Base-by-base conservation (phyloP, 2,329 filamentous ascomycete genomes). In the Trichoderma sp. region DNA sequence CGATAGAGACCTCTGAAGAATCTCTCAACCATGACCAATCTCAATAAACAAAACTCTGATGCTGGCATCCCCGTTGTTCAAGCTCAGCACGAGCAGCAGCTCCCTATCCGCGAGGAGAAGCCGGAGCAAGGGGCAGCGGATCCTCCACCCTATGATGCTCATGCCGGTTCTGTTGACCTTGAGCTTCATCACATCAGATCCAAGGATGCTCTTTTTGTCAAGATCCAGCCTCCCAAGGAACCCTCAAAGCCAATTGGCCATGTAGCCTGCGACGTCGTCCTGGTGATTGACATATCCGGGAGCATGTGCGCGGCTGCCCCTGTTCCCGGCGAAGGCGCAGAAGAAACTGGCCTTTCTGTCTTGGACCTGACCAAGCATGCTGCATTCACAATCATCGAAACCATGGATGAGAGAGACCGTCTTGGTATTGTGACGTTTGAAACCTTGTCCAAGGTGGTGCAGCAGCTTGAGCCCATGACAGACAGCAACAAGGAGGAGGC, bases 361-460 rank as follows among this genome's bases (percentile, higher is more conserved):
- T 74, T 90, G 25, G 87, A 89, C 70, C 79, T 89, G 25, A 83
- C 84, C 50, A 89, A 88, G 72, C 86, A 89, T 71, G 85, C 87
- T 1, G 84, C 86, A 1, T 79, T 80, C 7, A 88, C 86, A 8
- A 87, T 89, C 19, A 72, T 88, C 10, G 83, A 86, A 71, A 87
- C 85, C 0, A 77, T 89, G 69, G 79, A 84, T 34, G 80, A 83
- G n/a, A 70, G 74, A 0, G 87, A 90, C 71, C 79, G 86, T 5
- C 76, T 89, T 0, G 86, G 84, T 5, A 85, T 90, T 35, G 84
- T 89, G 2, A 85, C 84, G 0, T 89, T 89, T 69, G 78, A 80
- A 3, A 76, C 72, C 12, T 71, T 75, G 2, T 81, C 81, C 8
- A 76, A 74, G 54, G 80, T 81, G 4, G 70, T 87, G 1, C 84